Base-by-base conservation (phyloP, 208 protist genomes). In the Leishmania aethiopica region DNA sequence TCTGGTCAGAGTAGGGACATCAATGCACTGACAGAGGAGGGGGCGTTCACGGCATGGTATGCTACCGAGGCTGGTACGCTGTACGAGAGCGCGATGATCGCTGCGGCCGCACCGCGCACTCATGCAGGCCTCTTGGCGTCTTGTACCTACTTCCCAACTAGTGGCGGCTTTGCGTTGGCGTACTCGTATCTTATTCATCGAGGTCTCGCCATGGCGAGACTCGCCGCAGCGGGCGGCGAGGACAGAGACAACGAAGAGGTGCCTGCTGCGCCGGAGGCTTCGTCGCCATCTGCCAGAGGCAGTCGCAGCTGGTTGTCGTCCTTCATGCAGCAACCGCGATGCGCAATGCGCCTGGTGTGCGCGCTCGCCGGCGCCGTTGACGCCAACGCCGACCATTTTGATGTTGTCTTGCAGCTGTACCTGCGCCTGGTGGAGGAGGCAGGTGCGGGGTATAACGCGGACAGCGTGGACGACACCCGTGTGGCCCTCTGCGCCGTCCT, bases 381-480 rank as follows among this genome's bases (percentile, higher is more conserved):
- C 22, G 57, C 69, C 42, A 89, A 92, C 75, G 84, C 78, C 1
- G 80, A 86, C 40, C 91, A 94, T 75, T 88, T 89, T 69, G 49
- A 84, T 51, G 82, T 80, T 40, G 73, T 92, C 11, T 66, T 82
- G 57, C 80, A 87, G 42, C 57, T 85, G 13, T 89, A 91, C 32
- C 37, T 85, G 55, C 45, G 73, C 15, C 47, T 93, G 28, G 77
- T 93, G 69, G 64, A 75, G 25, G 78, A 84, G 45, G 90, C 88
- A 0, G 92, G 92, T 37, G 82, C 86, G 2, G 90, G 81, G 60
- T 91, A 92, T 67, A 53, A 76, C 40, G 15, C 35, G 2, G 79
- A 49, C 11, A 25, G 77, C 19, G 35, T 69, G 0, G 62, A 13
- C 28, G 47, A 55, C 28, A 83, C 81, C 51, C 82, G 79, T 13